A percentile compares a stretch with the other conserved stretches of the same genome.
Conservation (phyloP, 257 asterid genomes). For the Galeopsis tetrahit region DNA sequence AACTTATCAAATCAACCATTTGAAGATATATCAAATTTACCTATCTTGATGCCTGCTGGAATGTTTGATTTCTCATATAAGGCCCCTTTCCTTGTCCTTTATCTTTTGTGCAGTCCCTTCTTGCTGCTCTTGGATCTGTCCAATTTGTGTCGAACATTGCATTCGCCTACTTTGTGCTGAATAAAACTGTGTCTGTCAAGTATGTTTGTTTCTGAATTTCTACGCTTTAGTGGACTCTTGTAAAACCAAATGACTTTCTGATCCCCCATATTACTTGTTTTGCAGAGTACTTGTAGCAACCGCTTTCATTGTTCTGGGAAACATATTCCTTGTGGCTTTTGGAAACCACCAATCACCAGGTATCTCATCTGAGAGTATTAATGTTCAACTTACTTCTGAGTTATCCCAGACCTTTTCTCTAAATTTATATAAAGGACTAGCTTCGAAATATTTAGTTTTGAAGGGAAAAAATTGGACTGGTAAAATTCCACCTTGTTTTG, state of each 20-base stretch:
- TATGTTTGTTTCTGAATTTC: constrained; percentile 46
- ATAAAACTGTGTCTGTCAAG: constrained; percentile 86
- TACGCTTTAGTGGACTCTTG: constrained; percentile 24
- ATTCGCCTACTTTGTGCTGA: constrained; percentile 81
- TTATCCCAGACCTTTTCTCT: neutral
- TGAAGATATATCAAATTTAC: constrained; percentile 25
- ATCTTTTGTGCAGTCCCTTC: constrained; percentile 75
- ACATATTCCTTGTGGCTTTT: constrained; percentile 95
- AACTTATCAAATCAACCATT: constrained; percentile 25
- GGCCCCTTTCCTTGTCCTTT: constrained; percentile 26
- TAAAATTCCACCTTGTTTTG: neutral
- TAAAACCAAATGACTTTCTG: constrained; percentile 29
- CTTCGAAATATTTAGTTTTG: constrained; percentile 13
- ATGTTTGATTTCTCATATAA: constrained; percentile 18
- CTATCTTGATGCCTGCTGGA: constrained; percentile 30
- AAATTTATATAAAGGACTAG: constrained; percentile 7
- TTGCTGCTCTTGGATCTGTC: constrained; percentile 96
- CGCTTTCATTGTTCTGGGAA: constrained; percentile 93
- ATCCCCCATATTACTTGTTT: constrained; percentile 31
- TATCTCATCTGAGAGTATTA: constrained; percentile 43
- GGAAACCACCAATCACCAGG: constrained; percentile 99
- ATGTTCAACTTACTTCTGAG: constrained; percentile 27
- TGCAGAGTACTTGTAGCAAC: constrained; percentile 90
- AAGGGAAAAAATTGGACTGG: constrained; percentile 6
- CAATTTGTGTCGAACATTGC: constrained; percentile 95